Conservation (phyloP, 1,284 basidiomycete genomes). For the Blastosporella zonata region DNA sequence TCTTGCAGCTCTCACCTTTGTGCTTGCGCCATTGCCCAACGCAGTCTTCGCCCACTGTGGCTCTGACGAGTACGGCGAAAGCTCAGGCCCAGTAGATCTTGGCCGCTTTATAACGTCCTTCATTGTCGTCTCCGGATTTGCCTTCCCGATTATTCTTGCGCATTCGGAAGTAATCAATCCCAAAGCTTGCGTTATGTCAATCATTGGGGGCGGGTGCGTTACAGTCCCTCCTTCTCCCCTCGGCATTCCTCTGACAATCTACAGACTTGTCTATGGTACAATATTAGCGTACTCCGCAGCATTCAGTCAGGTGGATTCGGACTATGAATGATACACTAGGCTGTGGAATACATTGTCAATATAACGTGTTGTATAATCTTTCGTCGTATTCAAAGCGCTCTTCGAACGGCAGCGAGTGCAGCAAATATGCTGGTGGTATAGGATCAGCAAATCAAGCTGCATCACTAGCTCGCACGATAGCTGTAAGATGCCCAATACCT, state of each 20-base stretch:
- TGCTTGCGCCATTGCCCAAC: slow-evolving; percentile 94
- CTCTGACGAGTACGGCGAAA: slow-evolving; percentile 72
- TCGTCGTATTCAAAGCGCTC: neutral
- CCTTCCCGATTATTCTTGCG: slow-evolving; percentile 88
- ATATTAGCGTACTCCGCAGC: slow-evolving; percentile 85
- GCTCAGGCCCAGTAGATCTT: slow-evolving; percentile 67
- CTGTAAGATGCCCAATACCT: slow-evolving; percentile 35
- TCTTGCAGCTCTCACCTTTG: slow-evolving; percentile 83
- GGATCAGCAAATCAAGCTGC: neutral
- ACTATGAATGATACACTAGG: slow-evolving; percentile 53
- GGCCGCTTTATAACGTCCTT: slow-evolving; percentile 93
- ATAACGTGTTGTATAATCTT: slow-evolving; percentile 13
- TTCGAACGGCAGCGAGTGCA: neutral
- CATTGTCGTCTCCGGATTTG: slow-evolving; percentile 91
- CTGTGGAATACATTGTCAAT: slow-evolving; percentile 18
- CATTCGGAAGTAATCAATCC: slow-evolving; percentile 88
- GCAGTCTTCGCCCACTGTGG: slow-evolving; percentile 85
- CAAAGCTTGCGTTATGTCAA: slow-evolving; percentile 91
- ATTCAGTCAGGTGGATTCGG: slow-evolving; percentile 75
- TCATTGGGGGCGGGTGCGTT: slow-evolving; percentile 83
- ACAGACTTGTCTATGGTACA: slow-evolving; percentile 89
- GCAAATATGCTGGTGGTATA: neutral
- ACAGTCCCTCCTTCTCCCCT: slow-evolving; percentile 5
- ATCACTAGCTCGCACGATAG: slow-evolving; percentile 28
- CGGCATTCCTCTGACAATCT: slow-evolving; percentile 14